phyloP scores from a whole-genome alignment of 352 stramenopile species.

The Globisporangium cystogenes region DNA sequence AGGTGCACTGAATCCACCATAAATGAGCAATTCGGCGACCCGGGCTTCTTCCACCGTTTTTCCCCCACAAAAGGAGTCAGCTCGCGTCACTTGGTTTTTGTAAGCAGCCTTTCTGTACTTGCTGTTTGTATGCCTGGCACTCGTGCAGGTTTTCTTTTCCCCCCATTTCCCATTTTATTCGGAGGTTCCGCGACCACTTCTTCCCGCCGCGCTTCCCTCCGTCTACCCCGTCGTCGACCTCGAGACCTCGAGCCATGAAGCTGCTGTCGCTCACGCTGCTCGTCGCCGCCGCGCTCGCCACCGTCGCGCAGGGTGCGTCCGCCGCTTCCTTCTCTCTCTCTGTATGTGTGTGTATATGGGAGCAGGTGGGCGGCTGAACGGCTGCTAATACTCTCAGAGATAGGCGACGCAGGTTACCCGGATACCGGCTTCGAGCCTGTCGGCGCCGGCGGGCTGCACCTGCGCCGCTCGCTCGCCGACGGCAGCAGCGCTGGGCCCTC shows the following conservation, averaged over 20 bases:
- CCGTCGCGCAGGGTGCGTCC: constrained; percentile 11
- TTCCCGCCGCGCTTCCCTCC: neutral
- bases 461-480: constrained; percentile 9
- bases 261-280: constrained; percentile 20
- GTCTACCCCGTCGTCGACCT: too few species aligned
- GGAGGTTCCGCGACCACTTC: constrained; percentile 28
- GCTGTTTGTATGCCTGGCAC: too few species aligned
- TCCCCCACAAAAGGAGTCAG: too few species aligned
- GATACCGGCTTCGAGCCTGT: constrained; percentile 8
- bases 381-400: neutral
- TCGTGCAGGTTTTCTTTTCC: neutral
- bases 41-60: too few species aligned
- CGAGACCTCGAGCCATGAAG: constrained; percentile 36
- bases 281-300: constrained; percentile 17
- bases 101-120: too few species aligned
- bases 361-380: neutral
- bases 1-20: too few species aligned
- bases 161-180: constrained; percentile 33
- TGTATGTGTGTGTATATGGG: neutral
- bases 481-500: neutral
- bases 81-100: too few species aligned
- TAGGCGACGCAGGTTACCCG: constrained; percentile 17
- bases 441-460: constrained; percentile 4
- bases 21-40: too few species aligned
- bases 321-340: neutral